These are phyloP conservation scores for Schizosaccharomyces octosporus DNA, from an alignment of 805 yeast genomes.

Conservation along the genomic window DNA sequence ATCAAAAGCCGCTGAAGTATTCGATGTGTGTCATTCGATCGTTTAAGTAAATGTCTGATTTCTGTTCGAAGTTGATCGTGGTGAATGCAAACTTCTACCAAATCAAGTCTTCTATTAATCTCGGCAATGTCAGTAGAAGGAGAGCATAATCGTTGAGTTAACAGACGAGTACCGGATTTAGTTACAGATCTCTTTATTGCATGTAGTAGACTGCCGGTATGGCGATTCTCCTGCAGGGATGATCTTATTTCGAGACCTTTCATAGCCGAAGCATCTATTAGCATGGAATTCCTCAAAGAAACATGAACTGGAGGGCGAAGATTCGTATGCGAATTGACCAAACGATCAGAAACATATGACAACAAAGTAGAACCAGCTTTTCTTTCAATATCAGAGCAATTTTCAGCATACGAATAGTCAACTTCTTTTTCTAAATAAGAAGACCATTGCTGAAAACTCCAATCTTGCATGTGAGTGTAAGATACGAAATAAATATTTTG, in stretches of 20 bases:
- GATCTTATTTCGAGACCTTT: conserved; percentile 22
- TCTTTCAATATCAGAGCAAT: conserved; percentile 24
- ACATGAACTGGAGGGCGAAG: conserved; percentile 44
- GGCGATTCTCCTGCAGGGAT: conserved; percentile 9
- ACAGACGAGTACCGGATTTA: conserved; percentile 53
- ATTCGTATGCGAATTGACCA: conserved; percentile 41
- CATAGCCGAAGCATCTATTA: conserved; percentile 58
- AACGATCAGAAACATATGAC: conserved; percentile 43
- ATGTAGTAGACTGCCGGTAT: conserved; percentile 22
- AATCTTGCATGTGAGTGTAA: background rate
- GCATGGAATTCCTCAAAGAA: conserved; percentile 29
- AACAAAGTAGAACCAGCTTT: conserved; percentile 39
- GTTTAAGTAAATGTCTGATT: conserved; percentile 33
- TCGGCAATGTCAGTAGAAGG: conserved; percentile 42
- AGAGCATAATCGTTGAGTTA: conserved; percentile 51
- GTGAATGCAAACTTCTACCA: conserved; percentile 21
- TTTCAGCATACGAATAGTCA: conserved; percentile 8
- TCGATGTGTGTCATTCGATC: conserved; percentile 22
- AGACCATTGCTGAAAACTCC: background rate
- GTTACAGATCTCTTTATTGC: conserved; percentile 54
- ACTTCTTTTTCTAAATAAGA: background rate
- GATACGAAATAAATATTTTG: background rate
- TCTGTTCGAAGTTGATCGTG: conserved; percentile 27
- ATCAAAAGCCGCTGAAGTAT: conserved; percentile 15
- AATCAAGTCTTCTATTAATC: conserved; percentile 29